Conservation (phyloP, 768 basidiomycete species). For the Stropharia rugosoannulata region DNA sequence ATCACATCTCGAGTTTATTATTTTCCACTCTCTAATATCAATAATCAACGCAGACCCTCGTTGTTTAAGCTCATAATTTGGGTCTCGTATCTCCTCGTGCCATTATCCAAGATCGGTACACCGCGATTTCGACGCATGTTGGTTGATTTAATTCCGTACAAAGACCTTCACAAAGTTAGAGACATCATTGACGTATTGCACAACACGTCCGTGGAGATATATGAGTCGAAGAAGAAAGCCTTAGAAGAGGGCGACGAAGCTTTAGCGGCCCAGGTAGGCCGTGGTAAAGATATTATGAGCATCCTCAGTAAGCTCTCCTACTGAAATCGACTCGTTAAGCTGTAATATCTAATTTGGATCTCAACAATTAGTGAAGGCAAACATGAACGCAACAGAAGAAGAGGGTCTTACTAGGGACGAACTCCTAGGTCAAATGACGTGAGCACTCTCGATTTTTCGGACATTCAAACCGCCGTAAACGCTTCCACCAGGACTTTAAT, state of each 20-base stretch:
- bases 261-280: constrained; percentile 26
- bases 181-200: constrained; percentile 35
- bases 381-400: constrained; percentile 27
- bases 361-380: constrained; percentile 32
- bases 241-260: constrained; percentile 33
- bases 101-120: constrained; percentile 23
- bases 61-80: constrained; percentile 7
- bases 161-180: constrained; percentile 26
- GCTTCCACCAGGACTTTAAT: constrained; percentile 18
- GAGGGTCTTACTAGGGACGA: constrained; percentile 32
- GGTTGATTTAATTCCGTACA: constrained; percentile 31
- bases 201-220: constrained; percentile 32
- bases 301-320: constrained; percentile 35
- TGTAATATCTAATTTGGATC: neutral
- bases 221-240: constrained; percentile 33
- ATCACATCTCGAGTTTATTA: neutral
- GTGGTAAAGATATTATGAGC: constrained; percentile 44
- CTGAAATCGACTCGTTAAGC: neutral
- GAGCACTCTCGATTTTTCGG: neutral
- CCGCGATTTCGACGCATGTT: constrained; percentile 30
- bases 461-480: neutral
- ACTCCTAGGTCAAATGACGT: constrained; percentile 33
- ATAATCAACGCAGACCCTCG: neutral
- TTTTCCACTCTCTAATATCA: neutral
- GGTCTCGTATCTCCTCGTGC: constrained; percentile 8